These are phyloP conservation scores for Pleurotus djamor DNA, from an alignment of 768 basidiomycete genomes.

Conservation along the genomic window DNA sequence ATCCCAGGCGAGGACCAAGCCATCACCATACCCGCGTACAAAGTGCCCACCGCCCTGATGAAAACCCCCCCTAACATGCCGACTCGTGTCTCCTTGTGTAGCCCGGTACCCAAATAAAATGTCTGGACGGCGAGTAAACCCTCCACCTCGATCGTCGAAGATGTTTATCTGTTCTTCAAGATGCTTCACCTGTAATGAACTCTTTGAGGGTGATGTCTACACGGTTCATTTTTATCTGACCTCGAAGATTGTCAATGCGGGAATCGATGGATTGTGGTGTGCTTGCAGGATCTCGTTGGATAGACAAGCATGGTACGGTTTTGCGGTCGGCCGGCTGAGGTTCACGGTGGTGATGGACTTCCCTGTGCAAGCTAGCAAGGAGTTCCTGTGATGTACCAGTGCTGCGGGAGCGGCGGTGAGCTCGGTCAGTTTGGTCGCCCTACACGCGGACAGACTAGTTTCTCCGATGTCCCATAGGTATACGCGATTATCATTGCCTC, in stretches of 20 bases:
- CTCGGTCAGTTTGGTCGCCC: constrained; percentile 15
- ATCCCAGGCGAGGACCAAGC: constrained; percentile 45
- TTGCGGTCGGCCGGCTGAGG: constrained; percentile 29
- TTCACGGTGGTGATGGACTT: constrained; percentile 31
- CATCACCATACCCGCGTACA: constrained; percentile 43
- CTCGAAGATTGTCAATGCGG: constrained; percentile 44
- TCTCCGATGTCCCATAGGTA: constrained; percentile 34
- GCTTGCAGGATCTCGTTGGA: constrained; percentile 41
- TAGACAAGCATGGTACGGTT: constrained; percentile 24
- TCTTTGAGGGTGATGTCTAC: constrained; percentile 11
- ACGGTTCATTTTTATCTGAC: constrained; percentile 17
- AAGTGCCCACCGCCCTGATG: constrained; percentile 34
- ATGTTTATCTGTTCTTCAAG: constrained; percentile 47
- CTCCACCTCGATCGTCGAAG: constrained; percentile 40
- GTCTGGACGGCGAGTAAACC: constrained; percentile 36
- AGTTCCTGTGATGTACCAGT: constrained; percentile 34
- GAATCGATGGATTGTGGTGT: constrained; percentile 41
- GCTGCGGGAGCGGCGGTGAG: constrained; percentile 28
- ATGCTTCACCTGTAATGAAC: constrained; percentile 38
- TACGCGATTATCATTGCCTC: constrained; percentile 43
- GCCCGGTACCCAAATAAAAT: constrained; percentile 40
- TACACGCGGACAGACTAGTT: constrained; percentile 12
- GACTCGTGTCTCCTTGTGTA: constrained; percentile 15
- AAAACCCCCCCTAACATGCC: constrained; percentile 33
- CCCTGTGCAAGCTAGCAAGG: constrained; percentile 33